A percentile compares a stretch with the other conserved stretches of the same genome.
Conservation (phyloP, 116 monocot species). For the Zostera marina region DNA sequence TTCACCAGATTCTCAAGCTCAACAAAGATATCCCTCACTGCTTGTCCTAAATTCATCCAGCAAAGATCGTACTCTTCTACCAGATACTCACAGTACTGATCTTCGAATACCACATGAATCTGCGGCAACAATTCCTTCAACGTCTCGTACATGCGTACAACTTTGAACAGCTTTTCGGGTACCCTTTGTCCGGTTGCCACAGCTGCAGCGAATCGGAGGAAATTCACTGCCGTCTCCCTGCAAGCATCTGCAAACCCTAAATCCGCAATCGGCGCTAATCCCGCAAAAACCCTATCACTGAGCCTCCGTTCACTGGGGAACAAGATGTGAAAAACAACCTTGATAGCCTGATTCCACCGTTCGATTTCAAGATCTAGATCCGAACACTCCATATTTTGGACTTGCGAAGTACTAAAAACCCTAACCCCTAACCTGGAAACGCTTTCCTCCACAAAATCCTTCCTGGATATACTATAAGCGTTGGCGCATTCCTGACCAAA, state of each 20-base stretch:
- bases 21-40: slow-evolving; percentile 18
- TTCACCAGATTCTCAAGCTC: slow-evolving; percentile 41
- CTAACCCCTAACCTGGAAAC: slow-evolving; percentile 52
- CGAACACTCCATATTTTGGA: slow-evolving; percentile 24
- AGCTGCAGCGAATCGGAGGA: slow-evolving; percentile 54
- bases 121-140: slow-evolving; percentile 26
- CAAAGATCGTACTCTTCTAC: slow-evolving; percentile 9
- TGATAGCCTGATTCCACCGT: slow-evolving; percentile 44
- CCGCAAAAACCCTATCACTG: slow-evolving; percentile 42
- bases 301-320: slow-evolving; percentile 78
- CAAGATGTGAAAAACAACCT: slow-evolving; percentile 42
- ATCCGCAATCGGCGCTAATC: slow-evolving; percentile 31
- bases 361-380: slow-evolving; percentile 60
- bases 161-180: slow-evolving; percentile 59
- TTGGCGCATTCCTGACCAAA: slow-evolving; percentile 46
- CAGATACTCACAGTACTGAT: slow-evolving; percentile 13
- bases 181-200: slow-evolving; percentile 33
- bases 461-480: slow-evolving; percentile 33
- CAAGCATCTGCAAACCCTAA: slow-evolving; percentile 53
- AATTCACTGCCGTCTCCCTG: slow-evolving; percentile 24
- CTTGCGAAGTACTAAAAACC: slow-evolving; percentile 21
- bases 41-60: slow-evolving; percentile 14
- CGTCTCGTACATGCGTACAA: slow-evolving; percentile 38
- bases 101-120: slow-evolving; percentile 25
- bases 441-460: slow-evolving; percentile 62